phyloP scores from a whole-genome alignment of 2,329 filamentous ascomycete species.

The Nemania sp. region DNA sequence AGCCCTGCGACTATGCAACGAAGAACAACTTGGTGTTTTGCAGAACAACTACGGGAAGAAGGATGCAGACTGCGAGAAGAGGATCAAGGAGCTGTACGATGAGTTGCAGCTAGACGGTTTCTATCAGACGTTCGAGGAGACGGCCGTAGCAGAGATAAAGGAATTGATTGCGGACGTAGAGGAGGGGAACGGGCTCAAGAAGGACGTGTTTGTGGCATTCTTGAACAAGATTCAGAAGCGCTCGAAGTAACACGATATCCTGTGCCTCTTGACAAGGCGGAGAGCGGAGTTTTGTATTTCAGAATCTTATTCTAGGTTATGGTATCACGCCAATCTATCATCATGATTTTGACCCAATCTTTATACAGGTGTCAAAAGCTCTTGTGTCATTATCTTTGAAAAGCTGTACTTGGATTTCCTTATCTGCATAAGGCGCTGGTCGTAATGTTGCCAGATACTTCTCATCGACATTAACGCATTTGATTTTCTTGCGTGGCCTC shows the following conservation, averaged over 20 bases:
- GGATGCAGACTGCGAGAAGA: neutral
- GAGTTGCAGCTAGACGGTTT: neutral
- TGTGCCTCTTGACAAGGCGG: neutral
- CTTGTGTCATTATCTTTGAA: neutral
- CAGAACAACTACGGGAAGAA: neutral
- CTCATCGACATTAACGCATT: neutral
- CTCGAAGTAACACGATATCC: neutral
- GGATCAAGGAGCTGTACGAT: neutral
- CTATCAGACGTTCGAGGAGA: neutral
- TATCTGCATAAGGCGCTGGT: neutral
- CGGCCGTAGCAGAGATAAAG: neutral
- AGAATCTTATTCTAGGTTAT: neutral
- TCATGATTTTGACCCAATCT: neutral
- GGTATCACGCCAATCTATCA: neutral
- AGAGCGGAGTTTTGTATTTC: neutral
- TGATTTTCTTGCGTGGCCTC: neutral
- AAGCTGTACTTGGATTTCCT: neutral
- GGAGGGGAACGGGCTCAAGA: neutral
- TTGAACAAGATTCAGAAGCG: neutral
- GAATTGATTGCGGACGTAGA: neutral
- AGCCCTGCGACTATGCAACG: neutral
- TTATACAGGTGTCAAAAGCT: neutral
- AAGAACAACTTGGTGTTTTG: neutral
- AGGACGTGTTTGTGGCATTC: neutral
- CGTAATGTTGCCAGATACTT: neutral